These are phyloP conservation scores for Hortiboletus flavorubellus DNA, from an alignment of 768 basidiomycete species.

Conservation along the genomic window DNA sequence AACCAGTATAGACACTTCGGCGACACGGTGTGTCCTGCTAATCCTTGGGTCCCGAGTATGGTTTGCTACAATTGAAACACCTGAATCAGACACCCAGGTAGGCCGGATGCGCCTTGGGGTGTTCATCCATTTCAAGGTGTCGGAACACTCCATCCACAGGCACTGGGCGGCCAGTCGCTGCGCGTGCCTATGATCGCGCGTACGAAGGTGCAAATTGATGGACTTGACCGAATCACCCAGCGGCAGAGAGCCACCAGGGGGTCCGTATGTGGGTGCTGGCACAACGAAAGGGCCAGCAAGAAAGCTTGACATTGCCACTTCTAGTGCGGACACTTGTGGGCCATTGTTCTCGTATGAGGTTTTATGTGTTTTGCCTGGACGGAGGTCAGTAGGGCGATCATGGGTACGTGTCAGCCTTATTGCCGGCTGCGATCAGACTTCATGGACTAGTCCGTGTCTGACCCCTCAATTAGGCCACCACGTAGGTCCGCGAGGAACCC, in stretches of 20 bases:
- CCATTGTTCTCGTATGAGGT: background rate
- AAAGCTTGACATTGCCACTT: background rate
- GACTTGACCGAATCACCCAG: background rate
- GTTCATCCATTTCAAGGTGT: constrained; percentile 4
- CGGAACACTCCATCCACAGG: constrained; percentile 9
- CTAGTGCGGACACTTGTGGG: background rate
- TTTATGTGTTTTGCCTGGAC: background rate
- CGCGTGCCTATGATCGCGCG: constrained; percentile 9
- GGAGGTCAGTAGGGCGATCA: background rate
- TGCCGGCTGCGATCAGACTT: background rate
- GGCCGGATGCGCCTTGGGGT: constrained; percentile 6
- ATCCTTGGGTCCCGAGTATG: constrained; percentile 3
- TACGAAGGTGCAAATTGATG: constrained; percentile 8
- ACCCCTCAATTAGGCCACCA: background rate
- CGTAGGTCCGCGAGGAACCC: background rate
- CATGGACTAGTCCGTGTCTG: background rate
- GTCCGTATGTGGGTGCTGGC: background rate
- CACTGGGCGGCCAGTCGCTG: background rate
- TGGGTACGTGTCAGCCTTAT: background rate
- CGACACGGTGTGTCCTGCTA: constrained; percentile 1
- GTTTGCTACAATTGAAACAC: constrained; percentile 3
- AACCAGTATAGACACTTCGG: background rate
- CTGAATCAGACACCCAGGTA: background rate
- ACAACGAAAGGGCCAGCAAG: background rate
- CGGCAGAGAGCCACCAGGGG: background rate